Conservation (phyloP, 2,329 filamentous ascomycete species). For the Pezicula rhizophila region DNA sequence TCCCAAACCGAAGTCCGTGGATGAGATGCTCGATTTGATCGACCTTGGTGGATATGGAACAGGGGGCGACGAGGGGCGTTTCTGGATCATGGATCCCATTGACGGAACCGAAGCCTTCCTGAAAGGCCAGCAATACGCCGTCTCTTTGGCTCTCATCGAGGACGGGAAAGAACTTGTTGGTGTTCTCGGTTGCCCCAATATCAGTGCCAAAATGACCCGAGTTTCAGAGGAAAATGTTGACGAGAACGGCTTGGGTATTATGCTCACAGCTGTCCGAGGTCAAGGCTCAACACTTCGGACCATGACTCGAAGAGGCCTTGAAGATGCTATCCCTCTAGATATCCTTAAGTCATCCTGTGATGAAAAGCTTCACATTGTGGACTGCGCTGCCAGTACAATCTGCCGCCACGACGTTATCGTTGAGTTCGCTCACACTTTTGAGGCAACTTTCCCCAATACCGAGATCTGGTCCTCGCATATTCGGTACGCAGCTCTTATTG, state of each 20-base stretch:
- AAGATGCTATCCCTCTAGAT: constrained; percentile 27
- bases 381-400: constrained; percentile 34
- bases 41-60: constrained; percentile 45
- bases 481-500: constrained; percentile 44
- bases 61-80: constrained; percentile 32
- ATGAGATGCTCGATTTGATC: constrained; percentile 54
- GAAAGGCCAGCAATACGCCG: constrained; percentile 54
- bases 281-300: constrained; percentile 34
- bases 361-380: constrained; percentile 36
- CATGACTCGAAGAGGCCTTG: constrained; percentile 30
- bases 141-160: constrained; percentile 51
- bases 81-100: constrained; percentile 60
- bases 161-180: constrained; percentile 50
- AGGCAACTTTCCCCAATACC: constrained; percentile 39
- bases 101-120: constrained; percentile 62
- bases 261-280: constrained; percentile 41
- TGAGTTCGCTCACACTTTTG: constrained; percentile 22
- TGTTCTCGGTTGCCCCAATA: constrained; percentile 55
- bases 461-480: constrained; percentile 47
- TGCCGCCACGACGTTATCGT: constrained; percentile 32
- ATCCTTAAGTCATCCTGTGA: constrained; percentile 5
- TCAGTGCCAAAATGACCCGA: constrained; percentile 34
- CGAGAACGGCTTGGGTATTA: constrained; percentile 38
- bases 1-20: constrained; percentile 35
- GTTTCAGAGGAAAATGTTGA: constrained; percentile 35